Base-by-base conservation (phyloP, 805 yeast species). In the Monosporozyma siamensis region DNA sequence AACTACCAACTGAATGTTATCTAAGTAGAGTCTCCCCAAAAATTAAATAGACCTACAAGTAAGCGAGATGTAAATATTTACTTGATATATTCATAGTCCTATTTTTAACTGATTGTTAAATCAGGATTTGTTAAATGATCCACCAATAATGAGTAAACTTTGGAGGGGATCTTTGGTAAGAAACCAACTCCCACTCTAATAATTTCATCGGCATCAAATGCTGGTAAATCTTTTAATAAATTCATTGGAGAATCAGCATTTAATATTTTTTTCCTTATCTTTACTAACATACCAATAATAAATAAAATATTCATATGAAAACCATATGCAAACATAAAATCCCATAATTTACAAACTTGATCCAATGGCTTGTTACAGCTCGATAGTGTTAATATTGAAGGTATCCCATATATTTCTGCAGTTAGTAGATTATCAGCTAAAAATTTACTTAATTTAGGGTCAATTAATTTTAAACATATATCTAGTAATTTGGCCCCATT, bases 241-340 rank as follows among this genome's bases (percentile, higher is more conserved):
- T 77, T 69, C 86, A 87, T 87, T 10, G 96, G 96, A 3, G 63
- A 59, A 14, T 54, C 58, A 7, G 81, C 70, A 12, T 64, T 65
- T 43, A 89, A 59, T n/a, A 88, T 64, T 24, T 70, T 64, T 8
- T 78, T 72, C 44, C 96, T 67, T 45, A 82, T 79, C 34, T 81
- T 67, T 4, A 84, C 77, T 18, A 88, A 64, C 57, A 95, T 2
- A 1, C 96, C 90, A 7, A 87, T 85, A 3, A 88, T 77, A 50
- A 87, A 82, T 30, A 89, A 66, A 23, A 89, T 74, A 62, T 89
- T 88, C 79, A 87, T 72, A 55, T 89, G 95, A 15, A 83, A 77
- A 0, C 97, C 97, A 54, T 85, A 88, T 3, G 96, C 95, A 61
- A 88, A 82, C 52, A 87, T 64, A 50, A 88, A 83, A 59, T 88